Evolutionary conservation across 176 grass and related monocot genomes (phyloP).

Genomic region (Cenchrus americanus): DNA sequence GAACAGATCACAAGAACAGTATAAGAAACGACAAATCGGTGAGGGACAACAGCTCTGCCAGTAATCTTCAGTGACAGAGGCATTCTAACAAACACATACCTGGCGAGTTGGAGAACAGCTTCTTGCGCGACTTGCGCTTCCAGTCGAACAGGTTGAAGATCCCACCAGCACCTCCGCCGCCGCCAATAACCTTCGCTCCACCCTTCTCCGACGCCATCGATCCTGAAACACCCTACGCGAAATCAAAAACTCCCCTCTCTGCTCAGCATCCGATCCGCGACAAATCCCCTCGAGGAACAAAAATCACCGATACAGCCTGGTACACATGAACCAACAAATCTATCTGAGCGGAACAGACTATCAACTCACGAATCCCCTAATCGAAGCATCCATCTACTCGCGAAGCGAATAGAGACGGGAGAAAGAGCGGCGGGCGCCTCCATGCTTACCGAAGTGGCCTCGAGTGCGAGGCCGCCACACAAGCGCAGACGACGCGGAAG

Average conservation of each 20-base stretch:
- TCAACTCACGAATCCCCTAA: not conserved
- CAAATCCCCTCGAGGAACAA: not conserved
- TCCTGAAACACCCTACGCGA: not conserved
- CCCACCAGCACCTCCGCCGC: conserved; percentile 39
- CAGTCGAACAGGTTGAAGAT: conserved; percentile 86
- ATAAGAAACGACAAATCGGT: not conserved
- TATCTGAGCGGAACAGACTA: conserved; percentile 1
- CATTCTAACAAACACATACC: conserved; percentile 56
- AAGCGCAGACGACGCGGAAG: not conserved
- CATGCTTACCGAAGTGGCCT: conserved; percentile 24
- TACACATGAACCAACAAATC: not conserved
- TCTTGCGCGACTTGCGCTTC: conserved; percentile 87
- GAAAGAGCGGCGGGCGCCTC: not conserved
- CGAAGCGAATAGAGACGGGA: not conserved
- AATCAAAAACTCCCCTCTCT: not conserved
- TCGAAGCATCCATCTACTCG: not conserved
- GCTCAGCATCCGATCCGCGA: conserved; percentile 28
- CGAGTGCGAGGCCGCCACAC: conserved; percentile 15
- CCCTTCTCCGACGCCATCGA: conserved; percentile 68
- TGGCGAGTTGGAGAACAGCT: conserved; percentile 74
- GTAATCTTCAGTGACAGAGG: not conserved
- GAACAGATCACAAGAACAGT: conserved; percentile 8
- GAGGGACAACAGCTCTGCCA: not conserved
- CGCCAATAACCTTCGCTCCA: conserved; percentile 43
- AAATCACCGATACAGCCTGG: conserved; percentile 35